Evolutionary conservation across 1,284 basidiomycete genomes (phyloP).

Genomic region (Amylostereum areolatum): DNA sequence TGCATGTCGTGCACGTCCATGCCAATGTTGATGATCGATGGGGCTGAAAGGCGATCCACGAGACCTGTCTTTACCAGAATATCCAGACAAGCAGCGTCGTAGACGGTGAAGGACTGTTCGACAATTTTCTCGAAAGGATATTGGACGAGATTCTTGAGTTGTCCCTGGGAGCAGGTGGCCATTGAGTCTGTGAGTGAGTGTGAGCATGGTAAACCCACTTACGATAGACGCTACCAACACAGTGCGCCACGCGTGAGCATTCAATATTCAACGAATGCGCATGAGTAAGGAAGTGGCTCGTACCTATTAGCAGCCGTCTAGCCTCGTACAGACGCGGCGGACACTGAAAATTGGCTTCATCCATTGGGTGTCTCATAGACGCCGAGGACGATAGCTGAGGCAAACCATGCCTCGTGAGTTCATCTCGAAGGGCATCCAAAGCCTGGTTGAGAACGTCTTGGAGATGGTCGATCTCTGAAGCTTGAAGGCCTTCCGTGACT

Average conservation of each 20-base stretch:
- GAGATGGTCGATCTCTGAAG: slow-evolving; percentile 12
- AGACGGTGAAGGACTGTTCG: slow-evolving; percentile 14
- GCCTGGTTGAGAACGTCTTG: slow-evolving; percentile 17
- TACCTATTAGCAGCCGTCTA: slow-evolving; percentile 15
- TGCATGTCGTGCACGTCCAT: slow-evolving; percentile 13
- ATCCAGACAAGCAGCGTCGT: slow-evolving; percentile 20
- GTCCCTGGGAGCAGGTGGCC: slow-evolving; percentile 9
- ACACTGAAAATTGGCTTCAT: slow-evolving; percentile 13
- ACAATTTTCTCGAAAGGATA: slow-evolving; percentile 18
- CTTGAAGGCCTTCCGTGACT: too few relatives aligned
- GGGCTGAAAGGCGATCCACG: slow-evolving; percentile 15
- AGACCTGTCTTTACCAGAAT: slow-evolving; percentile 18
- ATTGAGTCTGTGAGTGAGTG: too few relatives aligned
- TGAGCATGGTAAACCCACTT: neutral
- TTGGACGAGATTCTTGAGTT: slow-evolving; percentile 17
- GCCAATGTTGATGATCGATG: slow-evolving; percentile 6
- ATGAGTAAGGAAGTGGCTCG: neutral
- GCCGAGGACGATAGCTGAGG: slow-evolving; percentile 14
- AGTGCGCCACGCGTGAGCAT: neutral
- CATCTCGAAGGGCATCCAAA: slow-evolving; percentile 17
- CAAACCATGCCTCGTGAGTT: slow-evolving; percentile 10
- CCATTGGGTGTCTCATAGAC: slow-evolving; percentile 18
- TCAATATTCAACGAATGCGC: neutral
- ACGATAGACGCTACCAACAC: neutral
- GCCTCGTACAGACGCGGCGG: slow-evolving; percentile 16